Percentiles rank a stretch among this genome's conserved stretches.
These are phyloP conservation scores for Dactylonectria macrodidyma DNA, from an alignment of 2,329 filamentous ascomycete species.

Conservation along the genomic window DNA sequence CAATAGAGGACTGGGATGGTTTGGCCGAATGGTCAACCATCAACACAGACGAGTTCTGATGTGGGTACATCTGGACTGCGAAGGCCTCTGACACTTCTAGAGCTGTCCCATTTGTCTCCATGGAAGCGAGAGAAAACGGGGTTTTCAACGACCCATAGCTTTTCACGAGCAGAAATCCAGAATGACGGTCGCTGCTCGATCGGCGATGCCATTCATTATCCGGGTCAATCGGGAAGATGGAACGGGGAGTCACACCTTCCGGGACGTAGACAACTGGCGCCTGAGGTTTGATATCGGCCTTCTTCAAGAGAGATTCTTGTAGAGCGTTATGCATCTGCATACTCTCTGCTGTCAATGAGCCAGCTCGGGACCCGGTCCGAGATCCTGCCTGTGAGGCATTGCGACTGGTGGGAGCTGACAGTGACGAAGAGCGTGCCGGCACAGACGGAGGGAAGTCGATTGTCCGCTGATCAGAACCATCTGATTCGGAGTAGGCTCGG, in stretches of 20 bases:
- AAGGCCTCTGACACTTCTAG: slow-evolving; percentile 74
- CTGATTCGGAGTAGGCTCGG: slow-evolving; percentile 63
- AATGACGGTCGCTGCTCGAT: slow-evolving; percentile 65
- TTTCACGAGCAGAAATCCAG: slow-evolving; percentile 68
- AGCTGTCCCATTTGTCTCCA: slow-evolving; percentile 75
- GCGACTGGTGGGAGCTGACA: slow-evolving; percentile 74
- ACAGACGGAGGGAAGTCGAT: slow-evolving; percentile 73
- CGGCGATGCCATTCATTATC: slow-evolving; percentile 52
- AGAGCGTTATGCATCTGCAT: slow-evolving; percentile 67
- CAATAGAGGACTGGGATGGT: slow-evolving; percentile 62
- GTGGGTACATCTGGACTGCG: slow-evolving; percentile 73
- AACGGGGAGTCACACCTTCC: slow-evolving; percentile 24
- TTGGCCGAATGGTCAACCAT: slow-evolving; percentile 71
- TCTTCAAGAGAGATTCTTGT: slow-evolving; percentile 47
- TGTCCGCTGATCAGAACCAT: slow-evolving; percentile 68
- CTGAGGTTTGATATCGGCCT: slow-evolving; percentile 22
- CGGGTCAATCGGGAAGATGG: slow-evolving; percentile 39
- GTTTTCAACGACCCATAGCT: slow-evolving; percentile 71
- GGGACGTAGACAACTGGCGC: slow-evolving; percentile 37
- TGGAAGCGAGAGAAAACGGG: slow-evolving; percentile 73
- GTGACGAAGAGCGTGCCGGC: slow-evolving; percentile 70
- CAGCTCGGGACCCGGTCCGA: slow-evolving; percentile 53
- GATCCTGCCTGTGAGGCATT: slow-evolving; percentile 69
- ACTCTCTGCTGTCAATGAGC: slow-evolving; percentile 72
- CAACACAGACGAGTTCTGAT: slow-evolving; percentile 75